Base-by-base conservation (phyloP, 768 basidiomycete genomes). In the Trametes cubensis region DNA sequence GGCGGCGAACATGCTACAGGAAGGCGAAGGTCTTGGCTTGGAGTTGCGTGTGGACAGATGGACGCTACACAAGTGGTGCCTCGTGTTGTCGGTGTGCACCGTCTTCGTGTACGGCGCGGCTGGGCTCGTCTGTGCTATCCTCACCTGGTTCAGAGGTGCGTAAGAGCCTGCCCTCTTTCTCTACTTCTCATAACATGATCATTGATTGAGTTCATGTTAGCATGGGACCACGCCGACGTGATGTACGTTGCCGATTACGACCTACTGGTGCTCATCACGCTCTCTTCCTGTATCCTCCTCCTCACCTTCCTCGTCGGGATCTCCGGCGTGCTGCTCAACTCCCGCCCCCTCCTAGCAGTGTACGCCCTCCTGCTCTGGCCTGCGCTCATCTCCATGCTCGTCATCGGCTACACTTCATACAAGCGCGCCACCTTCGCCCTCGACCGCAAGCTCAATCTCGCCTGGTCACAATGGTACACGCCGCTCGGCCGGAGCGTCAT, bases 291-390 rank as follows among this genome's bases (percentile, higher is more conserved):
- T 18, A 75, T 86, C 62, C 75, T 85, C 54, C 69, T 89, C 60
- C 77, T 88, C 64, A 81, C 85, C 15, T 77, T 85, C 25, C 74
- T 89, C 53, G 72, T 87, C 30, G 90, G 88, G 6, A 70, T 86
- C 51, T 79, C 80, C 20, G 87, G 87, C 20, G 76, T 81, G 0
- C 72, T 90, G 61, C 80, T 90, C 62, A 85, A 88, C 71, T 88
- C 87, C 18, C 84, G 87, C 5, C 85, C 85, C 0, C 79, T 88
- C 60, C 80, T 90, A 59, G 85, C 87, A 0, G 75, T 85, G 55
- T 90, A 90, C 76, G 77, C 83, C 23, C 72, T 90, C 49, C 79
- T 90, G 15, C 80, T 91, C 51, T 89, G 86, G 84, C 86, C 88
- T 2, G 79, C 79, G 0, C 74, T 89, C 59, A 69, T 82, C 28